phyloP scores from a whole-genome alignment of 345 rosid genomes.

The Raphanus sativus region DNA sequence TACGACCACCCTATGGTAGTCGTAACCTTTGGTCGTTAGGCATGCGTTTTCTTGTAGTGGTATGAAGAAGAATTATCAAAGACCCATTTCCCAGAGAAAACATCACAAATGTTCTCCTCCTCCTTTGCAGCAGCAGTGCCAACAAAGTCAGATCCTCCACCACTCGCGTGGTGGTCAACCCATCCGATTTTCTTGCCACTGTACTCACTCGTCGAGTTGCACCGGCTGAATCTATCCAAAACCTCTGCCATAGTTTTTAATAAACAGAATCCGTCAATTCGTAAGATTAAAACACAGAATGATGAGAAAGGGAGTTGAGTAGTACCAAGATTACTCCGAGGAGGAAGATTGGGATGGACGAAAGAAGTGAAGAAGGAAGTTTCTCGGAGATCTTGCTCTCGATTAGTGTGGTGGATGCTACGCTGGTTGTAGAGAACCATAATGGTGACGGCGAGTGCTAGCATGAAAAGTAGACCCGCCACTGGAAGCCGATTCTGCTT shows the following conservation, averaged over 20 bases:
- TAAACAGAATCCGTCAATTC: background rate
- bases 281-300: background rate
- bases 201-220: conserved; percentile 70
- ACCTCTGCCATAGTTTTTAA: conserved; percentile 41
- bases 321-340: conserved; percentile 43
- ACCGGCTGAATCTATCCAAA: conserved; percentile 78
- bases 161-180: conserved; percentile 37
- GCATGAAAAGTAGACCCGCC: conserved; percentile 45
- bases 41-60: no score
- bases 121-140: background rate
- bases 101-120: conserved; percentile 58
- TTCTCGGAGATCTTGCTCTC: conserved; percentile 11
- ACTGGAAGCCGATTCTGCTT: conserved; percentile 67
- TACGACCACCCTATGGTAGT: no score
- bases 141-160: conserved; percentile 12
- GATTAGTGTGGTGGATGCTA: conserved; percentile 44
- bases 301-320: background rate
- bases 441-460: conserved; percentile 33
- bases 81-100: conserved; percentile 89
- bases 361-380: conserved; percentile 33
- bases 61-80: conserved; percentile 60
- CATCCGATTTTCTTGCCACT: conserved; percentile 63
- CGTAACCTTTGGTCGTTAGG: no score
- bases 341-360: conserved; percentile 58
- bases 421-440: conserved; percentile 61